These are phyloP conservation scores for Colletotrichum echinochloae DNA, from an alignment of 2,329 filamentous ascomycete species.

Conservation along the genomic window DNA sequence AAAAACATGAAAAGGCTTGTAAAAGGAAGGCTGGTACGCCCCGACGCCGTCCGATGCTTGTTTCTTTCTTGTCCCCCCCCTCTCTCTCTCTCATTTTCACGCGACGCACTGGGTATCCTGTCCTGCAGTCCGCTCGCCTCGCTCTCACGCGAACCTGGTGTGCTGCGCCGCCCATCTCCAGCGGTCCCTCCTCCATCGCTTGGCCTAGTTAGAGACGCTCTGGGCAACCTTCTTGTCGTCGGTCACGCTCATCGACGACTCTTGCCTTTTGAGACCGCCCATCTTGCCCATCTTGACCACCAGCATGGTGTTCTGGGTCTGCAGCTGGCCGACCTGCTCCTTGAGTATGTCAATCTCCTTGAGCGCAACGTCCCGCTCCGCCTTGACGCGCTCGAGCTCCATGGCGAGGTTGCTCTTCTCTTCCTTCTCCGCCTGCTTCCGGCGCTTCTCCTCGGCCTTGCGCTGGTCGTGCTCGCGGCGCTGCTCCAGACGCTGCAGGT, in stretches of 20 bases:
- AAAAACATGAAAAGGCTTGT: not conserved
- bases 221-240: constrained; percentile 24
- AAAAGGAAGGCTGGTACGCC: constrained; percentile 26
- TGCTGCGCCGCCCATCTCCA: not conserved
- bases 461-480: constrained; percentile 71
- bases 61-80: not conserved
- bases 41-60: constrained; percentile 31
- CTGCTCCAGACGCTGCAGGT: constrained; percentile 73
- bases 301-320: constrained; percentile 70
- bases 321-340: constrained; percentile 66
- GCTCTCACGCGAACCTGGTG: not conserved
- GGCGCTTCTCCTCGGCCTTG: constrained; percentile 65
- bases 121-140: not conserved
- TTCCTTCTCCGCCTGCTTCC: constrained; percentile 66
- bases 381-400: constrained; percentile 64
- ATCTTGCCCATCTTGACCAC: constrained; percentile 62
- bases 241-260: constrained; percentile 50
- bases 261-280: constrained; percentile 43
- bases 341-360: constrained; percentile 67
- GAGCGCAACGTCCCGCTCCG: constrained; percentile 64
- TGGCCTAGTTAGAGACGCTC: constrained; percentile 71
- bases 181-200: constrained; percentile 54
- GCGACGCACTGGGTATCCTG: constrained; percentile 19
- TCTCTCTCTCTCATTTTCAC: not conserved
- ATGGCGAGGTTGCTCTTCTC: constrained; percentile 61